phyloP scores from a whole-genome alignment of 371 early-diverging fungal species.

The Mortierella sp. region DNA sequence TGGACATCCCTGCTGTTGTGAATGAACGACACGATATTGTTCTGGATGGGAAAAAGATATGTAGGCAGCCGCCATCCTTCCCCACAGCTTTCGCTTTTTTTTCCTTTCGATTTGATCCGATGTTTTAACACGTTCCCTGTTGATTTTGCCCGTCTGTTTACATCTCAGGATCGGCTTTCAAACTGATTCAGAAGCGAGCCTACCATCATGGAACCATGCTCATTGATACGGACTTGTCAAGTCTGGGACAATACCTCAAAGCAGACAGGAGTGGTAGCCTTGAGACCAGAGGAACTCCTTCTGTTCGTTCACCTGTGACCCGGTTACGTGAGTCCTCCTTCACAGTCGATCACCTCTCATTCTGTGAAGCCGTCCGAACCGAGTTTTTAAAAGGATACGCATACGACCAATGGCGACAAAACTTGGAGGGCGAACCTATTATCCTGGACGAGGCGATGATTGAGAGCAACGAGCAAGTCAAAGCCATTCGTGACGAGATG shows the following conservation, averaged over 20 bases:
- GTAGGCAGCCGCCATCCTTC: conserved; percentile 15
- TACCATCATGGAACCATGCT: conserved; percentile 99
- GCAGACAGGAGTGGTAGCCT: conserved; percentile 49
- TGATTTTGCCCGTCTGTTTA: conserved; percentile 22
- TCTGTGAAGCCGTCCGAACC: conserved; percentile 79
- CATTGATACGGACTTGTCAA: conserved; percentile 84
- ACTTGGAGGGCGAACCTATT: conserved; percentile 53
- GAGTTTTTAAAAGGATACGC: conserved; percentile 73
- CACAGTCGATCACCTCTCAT: conserved; percentile 84
- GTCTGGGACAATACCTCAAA: conserved; percentile 61
- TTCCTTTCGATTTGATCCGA: neutral
- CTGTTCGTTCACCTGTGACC: conserved; percentile 89
- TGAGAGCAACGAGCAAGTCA: conserved; percentile 47
- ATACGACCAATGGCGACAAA: conserved; percentile 33
- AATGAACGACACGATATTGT: conserved; percentile 92
- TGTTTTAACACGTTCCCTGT: conserved; percentile 7
- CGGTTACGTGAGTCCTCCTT: conserved; percentile 82
- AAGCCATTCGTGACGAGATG: conserved; percentile 58
- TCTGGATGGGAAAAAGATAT: conserved; percentile 77
- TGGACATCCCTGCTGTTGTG: conserved; percentile 89
- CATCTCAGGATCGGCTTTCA: conserved; percentile 96
- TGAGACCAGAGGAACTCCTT: conserved; percentile 87
- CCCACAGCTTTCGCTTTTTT: neutral
- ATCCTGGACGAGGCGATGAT: conserved; percentile 54
- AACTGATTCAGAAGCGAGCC: conserved; percentile 82